Conservation (phyloP, 202 grass and related monocot species). For the Setaria italica region DNA sequence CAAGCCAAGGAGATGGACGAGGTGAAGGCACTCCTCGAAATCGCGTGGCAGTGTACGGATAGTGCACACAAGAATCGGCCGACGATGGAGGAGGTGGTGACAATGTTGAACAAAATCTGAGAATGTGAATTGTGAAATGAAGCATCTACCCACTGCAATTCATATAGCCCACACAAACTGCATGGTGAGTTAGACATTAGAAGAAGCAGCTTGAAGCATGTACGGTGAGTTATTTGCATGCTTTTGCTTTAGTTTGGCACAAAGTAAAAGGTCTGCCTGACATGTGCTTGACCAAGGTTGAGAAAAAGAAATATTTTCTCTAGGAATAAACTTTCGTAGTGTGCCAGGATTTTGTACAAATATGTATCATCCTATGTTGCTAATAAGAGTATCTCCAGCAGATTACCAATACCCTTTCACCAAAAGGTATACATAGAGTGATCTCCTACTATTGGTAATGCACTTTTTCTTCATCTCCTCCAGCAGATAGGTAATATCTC, state of each 20-base stretch:
- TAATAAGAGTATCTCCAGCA: too few relatives aligned
- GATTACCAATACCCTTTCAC: too few relatives aligned
- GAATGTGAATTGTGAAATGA: not conserved
- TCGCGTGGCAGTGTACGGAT: constrained; percentile 57
- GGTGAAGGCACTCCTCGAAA: constrained; percentile 41
- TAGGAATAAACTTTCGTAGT: too few relatives aligned
- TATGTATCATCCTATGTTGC: too few relatives aligned
- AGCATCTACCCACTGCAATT: too few relatives aligned
- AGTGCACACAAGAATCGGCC: constrained; percentile 41
- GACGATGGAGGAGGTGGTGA: constrained; percentile 53
- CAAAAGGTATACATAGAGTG: too few relatives aligned
- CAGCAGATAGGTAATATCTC: too few relatives aligned
- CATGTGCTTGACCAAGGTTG: not conserved
- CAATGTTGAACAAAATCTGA: constrained; percentile 48
- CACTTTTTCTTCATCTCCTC: too few relatives aligned
- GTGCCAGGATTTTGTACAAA: too few relatives aligned
- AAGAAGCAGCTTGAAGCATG: not conserved
- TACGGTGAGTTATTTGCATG: not conserved
- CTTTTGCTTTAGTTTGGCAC: not conserved
- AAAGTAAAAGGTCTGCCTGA: not conserved
- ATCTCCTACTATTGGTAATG: too few relatives aligned
- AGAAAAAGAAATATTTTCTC: too few relatives aligned
- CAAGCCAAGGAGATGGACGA: constrained; percentile 34
- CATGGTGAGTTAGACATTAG: not conserved
- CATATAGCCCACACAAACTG: not conserved